Base-by-base conservation (phyloP, 345 rosid species). In the Pistacia atlantica region DNA sequence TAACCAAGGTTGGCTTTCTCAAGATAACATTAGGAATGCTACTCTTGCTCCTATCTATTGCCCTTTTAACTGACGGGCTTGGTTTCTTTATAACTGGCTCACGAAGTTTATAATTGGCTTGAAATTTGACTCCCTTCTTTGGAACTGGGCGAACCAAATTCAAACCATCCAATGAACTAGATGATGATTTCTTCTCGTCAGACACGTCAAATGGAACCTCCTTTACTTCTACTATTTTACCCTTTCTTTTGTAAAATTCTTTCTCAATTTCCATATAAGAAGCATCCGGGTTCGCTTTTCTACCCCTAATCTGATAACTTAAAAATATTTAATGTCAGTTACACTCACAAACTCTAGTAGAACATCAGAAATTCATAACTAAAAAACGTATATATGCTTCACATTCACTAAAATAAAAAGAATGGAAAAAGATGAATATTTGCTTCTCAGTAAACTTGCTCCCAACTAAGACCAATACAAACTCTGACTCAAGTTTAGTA, bases 1-100 rank as follows among this genome's bases (percentile, higher is more conserved):
- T 88, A 75, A 81, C 84, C 37, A 88, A 18, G 60, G 82, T 75
- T 8, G 97, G 98, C 85, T 90, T 96, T 79, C 98, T 89, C 88
- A 96, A 82, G 66, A 91, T 88, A 81, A 93, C 97, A 87, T 93
- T 88, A 55, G 97, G 97, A 75, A 92, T 80, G 66, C 79, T 90
- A 63, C 86, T 77, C 80, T 81, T 90, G 33, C 60, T 70, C 60
- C 73, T 79, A 78, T 86, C 87, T 22, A 69, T 56, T 11, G 84
- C 82, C 78, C 84, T 85, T 73, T 75, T 82, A 76, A 80, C 57
- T 18, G 80, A 64, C 72, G 73, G 82, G 67, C 49, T 75, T 42
- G 93, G 91, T 80, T 80, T 91, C 73, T 80, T 87, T 67, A 78
- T 61, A 81, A 75, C 78, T 10, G 82, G 70, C 16, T 60, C 68